These are phyloP conservation scores for Phytopythium sindhum DNA, from an alignment of 352 stramenopile species.

Conservation along the genomic window DNA sequence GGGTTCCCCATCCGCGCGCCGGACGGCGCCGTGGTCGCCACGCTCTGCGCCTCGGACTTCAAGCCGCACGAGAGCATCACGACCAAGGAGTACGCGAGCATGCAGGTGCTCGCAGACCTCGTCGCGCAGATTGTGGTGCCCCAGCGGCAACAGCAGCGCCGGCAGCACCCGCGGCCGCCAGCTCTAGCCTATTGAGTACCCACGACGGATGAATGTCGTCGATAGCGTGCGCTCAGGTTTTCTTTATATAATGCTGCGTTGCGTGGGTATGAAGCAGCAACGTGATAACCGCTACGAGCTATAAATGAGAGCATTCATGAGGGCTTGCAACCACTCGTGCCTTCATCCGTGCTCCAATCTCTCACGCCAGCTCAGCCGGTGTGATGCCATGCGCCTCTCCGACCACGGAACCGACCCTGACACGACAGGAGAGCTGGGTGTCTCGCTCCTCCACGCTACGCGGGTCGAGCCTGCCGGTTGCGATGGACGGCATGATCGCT, in stretches of 20 bases:
- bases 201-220: neutral
- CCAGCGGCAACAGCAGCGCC: neutral
- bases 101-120: conserved; percentile 55
- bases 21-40: conserved; percentile 43
- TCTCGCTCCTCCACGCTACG: neutral
- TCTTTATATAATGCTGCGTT: neutral
- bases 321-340: neutral
- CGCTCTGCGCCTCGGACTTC: conserved; percentile 44
- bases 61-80: conserved; percentile 45
- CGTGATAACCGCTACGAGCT: neutral
- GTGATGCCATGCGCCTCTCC: neutral
- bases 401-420: neutral
- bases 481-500: conserved; percentile 8
- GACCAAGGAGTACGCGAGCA: conserved; percentile 63
- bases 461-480: neutral
- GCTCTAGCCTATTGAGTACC: conserved; percentile 1
- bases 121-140: conserved; percentile 37
- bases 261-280: neutral
- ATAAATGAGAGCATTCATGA: neutral
- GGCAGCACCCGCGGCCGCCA: neutral
- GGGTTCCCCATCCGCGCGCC: conserved; percentile 51
- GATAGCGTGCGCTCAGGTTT: too few relatives aligned
- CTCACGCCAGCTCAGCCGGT: neutral
- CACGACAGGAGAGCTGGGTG: neutral
- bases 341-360: neutral